Conservation (phyloP, 2,329 filamentous ascomycete genomes). For the Zalaria sp. region DNA sequence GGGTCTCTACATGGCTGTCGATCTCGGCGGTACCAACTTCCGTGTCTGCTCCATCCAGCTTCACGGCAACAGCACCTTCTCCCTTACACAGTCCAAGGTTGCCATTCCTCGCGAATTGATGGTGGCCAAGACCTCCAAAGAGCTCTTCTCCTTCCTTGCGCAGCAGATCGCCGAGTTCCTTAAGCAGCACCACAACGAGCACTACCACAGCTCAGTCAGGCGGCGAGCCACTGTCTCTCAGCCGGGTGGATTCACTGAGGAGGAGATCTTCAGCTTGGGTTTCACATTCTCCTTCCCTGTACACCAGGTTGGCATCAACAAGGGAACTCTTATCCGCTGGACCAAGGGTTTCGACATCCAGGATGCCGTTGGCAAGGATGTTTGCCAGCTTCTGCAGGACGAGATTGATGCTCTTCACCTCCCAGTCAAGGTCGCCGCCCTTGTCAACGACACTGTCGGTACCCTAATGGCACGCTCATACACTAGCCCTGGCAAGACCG, state of each 20-base stretch:
- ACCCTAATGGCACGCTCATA: slow-evolving; percentile 97
- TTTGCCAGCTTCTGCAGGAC: slow-evolving; percentile 74
- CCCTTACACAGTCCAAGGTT: slow-evolving; percentile 83
- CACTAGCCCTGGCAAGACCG: slow-evolving; percentile 73
- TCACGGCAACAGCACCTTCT: slow-evolving; percentile 90
- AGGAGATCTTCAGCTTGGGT: slow-evolving; percentile 82
- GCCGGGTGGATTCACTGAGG: slow-evolving; percentile 47
- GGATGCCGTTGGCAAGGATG: slow-evolving; percentile 89
- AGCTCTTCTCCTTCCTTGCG: slow-evolving; percentile 85
- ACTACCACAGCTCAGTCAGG: slow-evolving; percentile 52
- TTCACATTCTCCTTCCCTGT: slow-evolving; percentile 99
- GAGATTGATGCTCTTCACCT: slow-evolving; percentile 80
- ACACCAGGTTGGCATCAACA: slow-evolving; percentile 87
- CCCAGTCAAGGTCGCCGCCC: slow-evolving; percentile 84
- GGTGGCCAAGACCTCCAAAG: slow-evolving; percentile 70
- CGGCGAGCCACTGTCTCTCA: slow-evolving; percentile 48
- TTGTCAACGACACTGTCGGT: slow-evolving; percentile 95
- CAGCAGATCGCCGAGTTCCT: slow-evolving; percentile 86
- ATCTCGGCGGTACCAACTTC: slow-evolving; percentile 97
- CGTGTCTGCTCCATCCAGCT: slow-evolving; percentile 90
- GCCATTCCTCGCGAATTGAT: slow-evolving; percentile 82
- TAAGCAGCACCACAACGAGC: slow-evolving; percentile 72
- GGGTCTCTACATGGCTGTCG: slow-evolving; percentile 92
- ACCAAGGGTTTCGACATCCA: slow-evolving; percentile 97
- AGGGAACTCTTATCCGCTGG: slow-evolving; percentile 87